These are phyloP conservation scores for Kodamaea suecica DNA, from an alignment of 1,139 yeast species.

Conservation along the genomic window DNA sequence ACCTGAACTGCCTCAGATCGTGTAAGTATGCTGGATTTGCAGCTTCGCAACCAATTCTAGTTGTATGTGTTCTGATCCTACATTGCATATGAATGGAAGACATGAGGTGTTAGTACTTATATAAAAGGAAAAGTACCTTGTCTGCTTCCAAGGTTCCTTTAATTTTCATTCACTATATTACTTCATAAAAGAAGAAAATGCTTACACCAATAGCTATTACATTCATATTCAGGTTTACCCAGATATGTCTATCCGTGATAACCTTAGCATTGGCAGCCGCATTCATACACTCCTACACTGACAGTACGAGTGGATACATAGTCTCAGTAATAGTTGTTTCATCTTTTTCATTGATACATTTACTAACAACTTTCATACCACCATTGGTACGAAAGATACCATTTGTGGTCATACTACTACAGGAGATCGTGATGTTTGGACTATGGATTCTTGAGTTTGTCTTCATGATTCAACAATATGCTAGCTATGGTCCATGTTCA, in stretches of 20 bases:
- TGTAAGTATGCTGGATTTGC: too few relatives aligned
- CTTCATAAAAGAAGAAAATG: too few relatives aligned
- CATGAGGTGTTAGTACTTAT: too few relatives aligned
- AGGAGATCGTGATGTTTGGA: constrained; percentile 9
- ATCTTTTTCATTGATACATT: constrained; percentile 8
- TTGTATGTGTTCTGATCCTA: too few relatives aligned
- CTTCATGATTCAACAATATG: constrained; percentile 8
- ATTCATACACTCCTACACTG: constrained; percentile 2
- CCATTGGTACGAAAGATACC: constrained; percentile 9
- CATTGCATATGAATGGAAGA: too few relatives aligned
- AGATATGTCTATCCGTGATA: constrained; percentile 9
- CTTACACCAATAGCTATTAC: not conserved
- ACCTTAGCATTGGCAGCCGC: constrained; percentile 8
- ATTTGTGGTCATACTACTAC: constrained; percentile 6
- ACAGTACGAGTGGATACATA: constrained; percentile 3
- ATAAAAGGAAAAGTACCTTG: too few relatives aligned
- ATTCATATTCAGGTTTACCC: constrained; percentile 3
- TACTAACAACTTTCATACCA: constrained; percentile 9
- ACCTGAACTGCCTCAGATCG: too few relatives aligned
- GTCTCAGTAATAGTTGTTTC: constrained; percentile 12
- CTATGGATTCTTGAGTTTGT: constrained; percentile 13
- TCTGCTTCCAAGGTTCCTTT: too few relatives aligned
- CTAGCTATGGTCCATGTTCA: constrained; percentile 10
- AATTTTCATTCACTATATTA: too few relatives aligned
- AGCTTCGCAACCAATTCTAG: too few relatives aligned